phyloP scores from a whole-genome alignment of 2,329 filamentous ascomycete species.

The Chaetothyriales sp. region DNA sequence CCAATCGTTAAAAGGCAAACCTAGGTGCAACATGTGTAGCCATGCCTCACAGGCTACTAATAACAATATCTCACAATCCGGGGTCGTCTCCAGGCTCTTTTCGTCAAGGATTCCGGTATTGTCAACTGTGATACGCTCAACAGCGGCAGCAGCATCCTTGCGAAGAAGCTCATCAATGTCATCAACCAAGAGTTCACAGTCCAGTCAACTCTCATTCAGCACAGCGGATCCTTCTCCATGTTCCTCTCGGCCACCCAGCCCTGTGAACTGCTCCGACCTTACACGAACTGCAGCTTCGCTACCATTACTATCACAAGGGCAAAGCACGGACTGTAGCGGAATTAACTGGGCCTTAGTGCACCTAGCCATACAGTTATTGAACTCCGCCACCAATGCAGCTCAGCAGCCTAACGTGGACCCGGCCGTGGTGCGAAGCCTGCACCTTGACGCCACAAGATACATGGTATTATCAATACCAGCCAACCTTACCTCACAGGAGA shows the following conservation, averaged over 20 bases:
- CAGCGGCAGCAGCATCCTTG: neutral
- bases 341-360: neutral
- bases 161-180: neutral
- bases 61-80: neutral
- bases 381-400: neutral
- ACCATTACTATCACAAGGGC: neutral
- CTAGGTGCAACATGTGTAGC: neutral
- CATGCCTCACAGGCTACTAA: neutral
- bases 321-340: neutral
- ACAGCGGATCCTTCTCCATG: neutral
- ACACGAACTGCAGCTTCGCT: neutral
- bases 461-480: neutral
- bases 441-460: neutral
- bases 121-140: neutral
- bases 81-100: neutral
- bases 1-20: neutral
- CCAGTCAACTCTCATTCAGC: neutral
- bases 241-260: neutral
- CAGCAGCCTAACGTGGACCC: neutral
- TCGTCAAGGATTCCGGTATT: neutral
- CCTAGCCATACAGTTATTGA: neutral
- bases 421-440: neutral
- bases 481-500: neutral
- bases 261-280: neutral
- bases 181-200: neutral